phyloP scores from a whole-genome alignment of 2,329 filamentous ascomycete species.

The Hypoxylon sp. region DNA sequence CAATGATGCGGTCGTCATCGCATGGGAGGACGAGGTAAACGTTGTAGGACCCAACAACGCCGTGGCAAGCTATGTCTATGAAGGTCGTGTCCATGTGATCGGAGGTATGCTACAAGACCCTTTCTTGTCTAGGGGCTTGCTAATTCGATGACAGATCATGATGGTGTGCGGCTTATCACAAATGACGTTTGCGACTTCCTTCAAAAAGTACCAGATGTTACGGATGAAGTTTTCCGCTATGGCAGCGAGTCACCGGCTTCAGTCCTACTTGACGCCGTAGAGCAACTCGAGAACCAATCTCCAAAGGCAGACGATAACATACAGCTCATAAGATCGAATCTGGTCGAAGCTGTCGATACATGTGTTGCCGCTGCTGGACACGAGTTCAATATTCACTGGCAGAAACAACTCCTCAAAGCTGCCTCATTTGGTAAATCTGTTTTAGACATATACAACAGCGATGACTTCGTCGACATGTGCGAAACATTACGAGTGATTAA shows the following conservation, averaged over 20 bases:
- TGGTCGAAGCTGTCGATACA: slow-evolving; percentile 93
- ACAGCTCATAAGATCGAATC: slow-evolving; percentile 87
- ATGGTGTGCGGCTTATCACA: slow-evolving; percentile 91
- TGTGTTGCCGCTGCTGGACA: slow-evolving; percentile 95
- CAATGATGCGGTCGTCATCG: slow-evolving; percentile 91
- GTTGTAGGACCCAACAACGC: slow-evolving; percentile 88
- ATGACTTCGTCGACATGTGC: slow-evolving; percentile 99
- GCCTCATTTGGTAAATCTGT: slow-evolving; percentile 98
- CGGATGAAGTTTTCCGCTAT: slow-evolving; percentile 89
- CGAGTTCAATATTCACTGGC: slow-evolving; percentile 91
- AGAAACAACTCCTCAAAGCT: slow-evolving; percentile 95
- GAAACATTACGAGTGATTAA: slow-evolving; percentile 94
- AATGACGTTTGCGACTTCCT: slow-evolving; percentile 97
- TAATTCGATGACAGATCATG: slow-evolving; percentile 67
- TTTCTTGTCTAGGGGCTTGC: slow-evolving; percentile 1
- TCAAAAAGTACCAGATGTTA: slow-evolving; percentile 91
- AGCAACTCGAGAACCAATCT: slow-evolving; percentile 91
- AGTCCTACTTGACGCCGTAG: slow-evolving; percentile 92
- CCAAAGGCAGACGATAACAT: slow-evolving; percentile 99
- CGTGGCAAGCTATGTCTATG: slow-evolving; percentile 86
- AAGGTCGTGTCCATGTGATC: slow-evolving; percentile 89
- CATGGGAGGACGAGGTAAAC: slow-evolving; percentile 98
- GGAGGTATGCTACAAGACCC: slow-evolving; percentile 70
- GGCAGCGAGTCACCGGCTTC: slow-evolving; percentile 91
- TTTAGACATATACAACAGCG: slow-evolving; percentile 95